A percentile compares a stretch with the other conserved stretches of the same genome.
These are phyloP conservation scores for Phytophthora chlamydospora DNA, from an alignment of 352 stramenopile species.

Conservation along the genomic window DNA sequence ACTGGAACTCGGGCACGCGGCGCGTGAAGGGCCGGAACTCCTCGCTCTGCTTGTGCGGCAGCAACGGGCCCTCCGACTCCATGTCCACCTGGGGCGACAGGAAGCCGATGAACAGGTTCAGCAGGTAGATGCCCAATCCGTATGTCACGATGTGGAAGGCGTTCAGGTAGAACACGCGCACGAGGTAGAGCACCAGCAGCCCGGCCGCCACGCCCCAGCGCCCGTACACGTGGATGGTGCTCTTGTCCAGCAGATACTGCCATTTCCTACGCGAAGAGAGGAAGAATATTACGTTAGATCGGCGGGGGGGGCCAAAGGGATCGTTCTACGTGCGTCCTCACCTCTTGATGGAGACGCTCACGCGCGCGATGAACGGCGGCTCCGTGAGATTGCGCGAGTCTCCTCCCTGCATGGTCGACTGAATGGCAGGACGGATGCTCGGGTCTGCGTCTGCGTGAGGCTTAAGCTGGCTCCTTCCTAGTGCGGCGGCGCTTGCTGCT, in stretches of 20 bases:
- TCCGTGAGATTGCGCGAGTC: conserved; percentile 75
- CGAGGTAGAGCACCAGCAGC: conserved; percentile 92
- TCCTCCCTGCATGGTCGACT: conserved; percentile 44
- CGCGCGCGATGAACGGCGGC: conserved; percentile 78
- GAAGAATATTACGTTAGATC: not conserved
- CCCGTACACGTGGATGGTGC: conserved; percentile 94
- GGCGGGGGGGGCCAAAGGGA: too few species aligned
- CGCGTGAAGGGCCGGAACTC: conserved; percentile 93
- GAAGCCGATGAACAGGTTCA: conserved; percentile 99
- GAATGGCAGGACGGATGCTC: conserved; percentile 5
- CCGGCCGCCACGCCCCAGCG: conserved; percentile 92
- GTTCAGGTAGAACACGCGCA: conserved; percentile 93
- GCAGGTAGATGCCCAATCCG: conserved; percentile 98
- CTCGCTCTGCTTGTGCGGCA: conserved; percentile 92
- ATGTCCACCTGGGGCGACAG: conserved; percentile 96
- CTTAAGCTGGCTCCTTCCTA: conserved; percentile 7
- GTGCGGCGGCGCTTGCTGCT: conserved; percentile 21
- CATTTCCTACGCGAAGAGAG: conserved; percentile 77
- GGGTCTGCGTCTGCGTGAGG: conserved; percentile 1
- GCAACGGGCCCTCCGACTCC: conserved; percentile 87
- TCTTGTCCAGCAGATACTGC: conserved; percentile 98
- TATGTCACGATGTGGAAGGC: conserved; percentile 99
- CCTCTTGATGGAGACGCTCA: conserved; percentile 82
- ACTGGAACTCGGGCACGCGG: conserved; percentile 99
- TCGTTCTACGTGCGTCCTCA: conserved; percentile 19